Percentiles rank a stretch among this genome's conserved stretches.
Conservation (phyloP, 2,329 filamentous ascomycete genomes). For the Cytospora leucostoma region DNA sequence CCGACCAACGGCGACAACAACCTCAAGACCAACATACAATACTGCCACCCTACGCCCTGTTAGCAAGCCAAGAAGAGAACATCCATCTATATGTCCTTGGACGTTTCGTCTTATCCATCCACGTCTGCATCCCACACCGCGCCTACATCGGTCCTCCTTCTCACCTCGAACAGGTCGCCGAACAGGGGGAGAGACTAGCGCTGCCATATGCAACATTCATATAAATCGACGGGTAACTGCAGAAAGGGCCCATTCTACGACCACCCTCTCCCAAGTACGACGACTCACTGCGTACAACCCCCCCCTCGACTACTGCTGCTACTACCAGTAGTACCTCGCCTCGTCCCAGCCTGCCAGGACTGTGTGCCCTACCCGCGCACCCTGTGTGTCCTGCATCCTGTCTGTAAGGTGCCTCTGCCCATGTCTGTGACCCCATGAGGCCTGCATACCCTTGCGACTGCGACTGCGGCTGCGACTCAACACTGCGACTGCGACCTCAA, state of each 20-base stretch:
- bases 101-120: neutral
- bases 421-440: conserved; percentile 19
- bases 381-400: conserved; percentile 16
- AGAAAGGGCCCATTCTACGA: conserved; percentile 34
- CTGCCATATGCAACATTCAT: conserved; percentile 31
- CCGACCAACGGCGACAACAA: neutral
- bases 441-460: conserved; percentile 15
- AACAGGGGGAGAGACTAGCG: conserved; percentile 17
- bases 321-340: conserved; percentile 2
- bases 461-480: conserved; percentile 9
- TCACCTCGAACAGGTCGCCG: conserved; percentile 20
- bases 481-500: conserved; percentile 10
- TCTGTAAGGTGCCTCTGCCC: conserved; percentile 21
- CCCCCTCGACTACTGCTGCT: neutral
- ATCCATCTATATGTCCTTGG: neutral
- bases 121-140: neutral
- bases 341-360: conserved; percentile 23
- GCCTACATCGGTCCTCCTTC: conserved; percentile 16
- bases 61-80: neutral
- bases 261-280: conserved; percentile 26
- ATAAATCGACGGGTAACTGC: conserved; percentile 36
- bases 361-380: conserved; percentile 25
- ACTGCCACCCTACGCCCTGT: no score
- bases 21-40: no score
- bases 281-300: conserved; percentile 16